Percentiles rank a stretch among this genome's conserved stretches.
These are phyloP conservation scores for Cucumis sativus DNA, from an alignment of 306 rosid genomes.

Conservation along the genomic window DNA sequence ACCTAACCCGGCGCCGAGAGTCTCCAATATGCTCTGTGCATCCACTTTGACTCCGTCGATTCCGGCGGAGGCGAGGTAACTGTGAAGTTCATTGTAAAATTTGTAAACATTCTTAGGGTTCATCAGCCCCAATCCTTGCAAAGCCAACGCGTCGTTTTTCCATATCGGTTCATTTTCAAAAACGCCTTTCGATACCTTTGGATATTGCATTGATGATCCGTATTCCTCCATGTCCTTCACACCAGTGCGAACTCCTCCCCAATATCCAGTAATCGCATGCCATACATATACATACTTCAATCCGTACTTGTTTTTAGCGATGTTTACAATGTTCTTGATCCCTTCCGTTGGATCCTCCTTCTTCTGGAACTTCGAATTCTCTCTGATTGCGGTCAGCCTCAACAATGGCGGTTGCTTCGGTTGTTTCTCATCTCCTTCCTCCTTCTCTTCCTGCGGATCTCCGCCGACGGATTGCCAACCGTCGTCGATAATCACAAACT, in stretches of 20 bases:
- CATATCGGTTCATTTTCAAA: conserved; percentile 68
- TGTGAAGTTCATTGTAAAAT: conserved; percentile 62
- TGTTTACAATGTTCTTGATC: conserved; percentile 39
- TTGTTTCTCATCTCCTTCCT: neutral
- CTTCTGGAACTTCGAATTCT: conserved; percentile 54
- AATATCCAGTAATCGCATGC: conserved; percentile 92
- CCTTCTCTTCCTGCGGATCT: conserved; percentile 15
- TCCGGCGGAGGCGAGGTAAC: conserved; percentile 62
- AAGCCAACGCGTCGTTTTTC: conserved; percentile 37
- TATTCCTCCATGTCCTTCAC: conserved; percentile 58
- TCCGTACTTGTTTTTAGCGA: conserved; percentile 53
- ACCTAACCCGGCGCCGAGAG: conserved; percentile 64
- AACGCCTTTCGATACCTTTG: conserved; percentile 44
- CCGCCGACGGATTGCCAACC: conserved; percentile 74
- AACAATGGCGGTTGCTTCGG: conserved; percentile 9
- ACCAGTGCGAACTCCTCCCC: conserved; percentile 86
- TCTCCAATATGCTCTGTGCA: conserved; percentile 79
- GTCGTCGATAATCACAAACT: conserved; percentile 80
- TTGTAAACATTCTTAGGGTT: conserved; percentile 46
- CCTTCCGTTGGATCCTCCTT: conserved; percentile 41
- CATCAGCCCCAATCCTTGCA: conserved; percentile 68
- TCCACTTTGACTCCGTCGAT: conserved; percentile 94
- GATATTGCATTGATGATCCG: conserved; percentile 41
- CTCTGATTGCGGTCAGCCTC: conserved; percentile 54
- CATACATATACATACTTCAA: conserved; percentile 69